These are phyloP conservation scores for Arthromyces matolae DNA, from an alignment of 768 basidiomycete species.

Conservation along the genomic window DNA sequence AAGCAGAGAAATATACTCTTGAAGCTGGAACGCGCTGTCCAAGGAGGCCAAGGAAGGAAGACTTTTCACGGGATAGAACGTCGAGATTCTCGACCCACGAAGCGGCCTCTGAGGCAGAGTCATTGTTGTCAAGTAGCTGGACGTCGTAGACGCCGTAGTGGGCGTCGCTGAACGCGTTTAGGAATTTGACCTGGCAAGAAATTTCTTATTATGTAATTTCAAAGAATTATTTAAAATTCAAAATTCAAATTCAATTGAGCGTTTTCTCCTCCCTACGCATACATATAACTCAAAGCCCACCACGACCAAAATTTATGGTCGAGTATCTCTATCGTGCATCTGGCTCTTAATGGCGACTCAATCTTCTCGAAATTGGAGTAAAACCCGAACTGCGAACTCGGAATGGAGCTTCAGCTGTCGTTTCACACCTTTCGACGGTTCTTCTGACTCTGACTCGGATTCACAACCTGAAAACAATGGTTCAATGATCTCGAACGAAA, in stretches of 20 bases:
- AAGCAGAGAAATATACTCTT: slow-evolving; percentile 89
- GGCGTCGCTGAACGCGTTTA: background rate
- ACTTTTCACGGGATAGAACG: slow-evolving; percentile 74
- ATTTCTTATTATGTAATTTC: slow-evolving; percentile 10
- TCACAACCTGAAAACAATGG: slow-evolving; percentile 19
- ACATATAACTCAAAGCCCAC: background rate
- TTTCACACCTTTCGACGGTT: slow-evolving; percentile 13
- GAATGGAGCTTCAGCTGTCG: slow-evolving; percentile 41
- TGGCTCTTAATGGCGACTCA: slow-evolving; percentile 2
- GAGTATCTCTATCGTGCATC: too few relatives aligned
- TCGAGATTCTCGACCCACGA: slow-evolving; percentile 73
- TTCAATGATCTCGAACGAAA: slow-evolving; percentile 22
- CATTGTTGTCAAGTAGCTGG: slow-evolving; percentile 24
- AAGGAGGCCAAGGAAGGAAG: slow-evolving; percentile 69
- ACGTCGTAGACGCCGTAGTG: background rate
- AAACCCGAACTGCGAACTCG: slow-evolving; percentile 1
- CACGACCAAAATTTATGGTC: background rate
- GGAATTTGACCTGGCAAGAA: slow-evolving; percentile 9
- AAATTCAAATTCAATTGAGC: background rate
- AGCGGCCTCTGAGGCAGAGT: slow-evolving; percentile 58
- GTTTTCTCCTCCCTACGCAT: background rate
- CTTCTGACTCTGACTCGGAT: slow-evolving; percentile 21
- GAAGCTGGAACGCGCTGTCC: slow-evolving; percentile 91
- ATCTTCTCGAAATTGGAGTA: background rate
- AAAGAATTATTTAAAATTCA: too few relatives aligned